Percentiles rank a stretch among this genome's conserved stretches.
phyloP scores from a whole-genome alignment of 768 basidiomycete genomes.

The Podaxis sp. region DNA sequence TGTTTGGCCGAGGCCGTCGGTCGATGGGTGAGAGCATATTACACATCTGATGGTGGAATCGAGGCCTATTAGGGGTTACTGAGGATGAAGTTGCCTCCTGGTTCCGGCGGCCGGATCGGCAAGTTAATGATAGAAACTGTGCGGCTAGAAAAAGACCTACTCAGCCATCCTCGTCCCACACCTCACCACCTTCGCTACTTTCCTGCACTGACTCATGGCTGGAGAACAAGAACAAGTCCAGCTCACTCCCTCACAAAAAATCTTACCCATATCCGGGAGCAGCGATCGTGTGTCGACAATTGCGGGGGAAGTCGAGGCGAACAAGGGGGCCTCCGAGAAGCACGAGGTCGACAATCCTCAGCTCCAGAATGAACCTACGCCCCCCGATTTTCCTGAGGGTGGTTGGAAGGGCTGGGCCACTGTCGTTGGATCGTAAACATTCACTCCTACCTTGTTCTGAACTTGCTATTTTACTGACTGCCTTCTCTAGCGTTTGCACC shows the following conservation, averaged over 20 bases:
- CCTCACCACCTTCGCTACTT: background rate
- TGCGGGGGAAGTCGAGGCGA: too few species aligned
- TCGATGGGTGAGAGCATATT: too few species aligned
- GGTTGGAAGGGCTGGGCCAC: slow-evolving; percentile 13
- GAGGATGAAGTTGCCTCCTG: too few species aligned
- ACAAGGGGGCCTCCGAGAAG: background rate
- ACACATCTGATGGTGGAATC: too few species aligned
- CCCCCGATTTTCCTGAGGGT: slow-evolving; percentile 12
- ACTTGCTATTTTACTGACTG: background rate
- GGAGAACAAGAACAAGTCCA: background rate
- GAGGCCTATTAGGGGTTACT: too few species aligned
- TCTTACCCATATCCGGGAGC: background rate
- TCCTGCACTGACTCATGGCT: background rate
- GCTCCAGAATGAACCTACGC: background rate
- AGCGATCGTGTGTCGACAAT: background rate
- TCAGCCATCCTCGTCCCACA: background rate
- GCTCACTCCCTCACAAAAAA: background rate
- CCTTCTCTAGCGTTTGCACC: slow-evolving; percentile 10
- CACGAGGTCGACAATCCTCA: background rate
- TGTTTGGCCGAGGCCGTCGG: too few species aligned
- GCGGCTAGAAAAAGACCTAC: background rate
- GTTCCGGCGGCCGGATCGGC: too few species aligned
- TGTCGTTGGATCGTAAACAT: slow-evolving; percentile 13
- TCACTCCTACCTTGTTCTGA: background rate
- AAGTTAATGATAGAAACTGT: background rate